These are phyloP conservation scores for Penicillium italicum DNA, from an alignment of 2,329 filamentous ascomycete genomes.

Conservation along the genomic window DNA sequence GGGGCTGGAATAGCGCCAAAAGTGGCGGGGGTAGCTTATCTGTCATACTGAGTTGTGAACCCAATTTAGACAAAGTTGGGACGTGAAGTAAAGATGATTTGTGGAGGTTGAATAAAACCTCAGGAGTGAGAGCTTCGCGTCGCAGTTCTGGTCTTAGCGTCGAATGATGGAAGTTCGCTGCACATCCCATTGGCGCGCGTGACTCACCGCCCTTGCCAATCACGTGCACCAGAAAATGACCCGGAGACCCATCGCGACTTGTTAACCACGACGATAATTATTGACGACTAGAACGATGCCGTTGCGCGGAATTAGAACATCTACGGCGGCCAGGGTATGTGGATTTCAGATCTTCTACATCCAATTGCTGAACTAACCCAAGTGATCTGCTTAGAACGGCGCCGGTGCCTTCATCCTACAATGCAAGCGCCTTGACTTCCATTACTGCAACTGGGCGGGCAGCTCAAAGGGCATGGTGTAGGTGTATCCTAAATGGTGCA, in stretches of 20 bases:
- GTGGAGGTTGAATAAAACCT: conserved; percentile 14
- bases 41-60: conserved; percentile 63
- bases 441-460: conserved; percentile 95
- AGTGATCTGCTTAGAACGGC: conserved; percentile 67
- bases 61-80: conserved; percentile 15
- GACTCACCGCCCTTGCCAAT: not conserved
- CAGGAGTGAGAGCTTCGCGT: conserved; percentile 21
- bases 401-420: conserved; percentile 94
- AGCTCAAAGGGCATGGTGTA: conserved; percentile 95
- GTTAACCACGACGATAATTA: conserved; percentile 2
- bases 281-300: conserved; percentile 37
- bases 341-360: not conserved
- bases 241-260: conserved; percentile 13
- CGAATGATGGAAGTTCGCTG: conserved; percentile 11
- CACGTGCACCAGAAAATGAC: conserved; percentile 28
- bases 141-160: conserved; percentile 16
- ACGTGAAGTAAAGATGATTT: conserved; percentile 11
- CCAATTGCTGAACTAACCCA: conserved; percentile 2
- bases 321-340: conserved; percentile 56
- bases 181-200: conserved; percentile 3
- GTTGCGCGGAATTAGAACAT: conserved; percentile 49
- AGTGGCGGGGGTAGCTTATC: conserved; percentile 93
- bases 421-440: conserved; percentile 92
- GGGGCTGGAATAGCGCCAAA: conserved; percentile 89
- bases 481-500: conserved; percentile 25